phyloP scores from a whole-genome alignment of 169 alveolate species.

The Neospora caninum region DNA sequence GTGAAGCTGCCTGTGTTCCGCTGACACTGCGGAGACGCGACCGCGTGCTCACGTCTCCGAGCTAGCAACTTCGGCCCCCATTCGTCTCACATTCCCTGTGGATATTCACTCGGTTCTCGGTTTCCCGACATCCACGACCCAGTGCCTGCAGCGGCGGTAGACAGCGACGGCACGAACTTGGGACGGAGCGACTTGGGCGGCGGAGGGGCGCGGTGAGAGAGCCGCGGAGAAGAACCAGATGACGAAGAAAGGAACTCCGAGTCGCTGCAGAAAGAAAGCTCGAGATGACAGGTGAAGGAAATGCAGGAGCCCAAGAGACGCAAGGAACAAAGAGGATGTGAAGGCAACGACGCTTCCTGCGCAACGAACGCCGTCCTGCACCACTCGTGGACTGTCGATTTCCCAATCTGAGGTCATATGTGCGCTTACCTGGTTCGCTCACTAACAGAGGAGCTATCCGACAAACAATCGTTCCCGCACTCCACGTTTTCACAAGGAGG shows the following conservation, averaged over 20 bases:
- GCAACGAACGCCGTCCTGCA: too few species aligned
- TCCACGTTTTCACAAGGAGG: not conserved
- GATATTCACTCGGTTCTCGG: conserved; percentile 54
- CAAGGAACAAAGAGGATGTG: too few species aligned
- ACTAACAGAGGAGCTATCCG: not conserved
- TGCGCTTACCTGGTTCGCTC: not conserved
- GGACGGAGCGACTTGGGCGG: not conserved
- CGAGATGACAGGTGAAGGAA: too few species aligned
- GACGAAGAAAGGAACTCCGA: not conserved
- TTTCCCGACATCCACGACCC: conserved; percentile 59
- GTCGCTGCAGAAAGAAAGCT: too few species aligned
- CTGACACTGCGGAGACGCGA: too few species aligned
- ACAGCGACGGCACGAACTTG: conserved; percentile 30
- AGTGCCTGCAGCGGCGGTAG: conserved; percentile 47
- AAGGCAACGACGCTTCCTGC: too few species aligned
- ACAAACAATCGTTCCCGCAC: not conserved
- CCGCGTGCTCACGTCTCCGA: not conserved
- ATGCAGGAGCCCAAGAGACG: too few species aligned
- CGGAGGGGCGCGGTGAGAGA: not conserved
- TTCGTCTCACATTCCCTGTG: conserved; percentile 13
- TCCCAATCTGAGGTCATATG: too few species aligned
- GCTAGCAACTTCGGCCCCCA: not conserved
- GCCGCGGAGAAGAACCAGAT: not conserved
- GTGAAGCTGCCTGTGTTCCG: too few species aligned
- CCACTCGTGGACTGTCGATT: too few species aligned